Conservation (phyloP, 441 rosid genomes). For the Mallotus japonicus region DNA sequence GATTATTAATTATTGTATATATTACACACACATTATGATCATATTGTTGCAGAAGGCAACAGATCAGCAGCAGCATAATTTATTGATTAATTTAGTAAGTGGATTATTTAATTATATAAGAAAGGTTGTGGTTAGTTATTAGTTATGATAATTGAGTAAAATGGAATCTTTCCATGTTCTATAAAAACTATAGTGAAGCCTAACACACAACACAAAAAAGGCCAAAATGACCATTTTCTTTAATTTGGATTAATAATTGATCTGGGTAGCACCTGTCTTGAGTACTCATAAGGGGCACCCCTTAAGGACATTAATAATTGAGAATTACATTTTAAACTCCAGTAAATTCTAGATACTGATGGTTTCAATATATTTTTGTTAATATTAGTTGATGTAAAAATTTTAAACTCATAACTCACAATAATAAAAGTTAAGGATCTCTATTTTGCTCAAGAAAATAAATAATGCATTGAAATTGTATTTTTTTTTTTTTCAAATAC, state of each 20-base stretch:
- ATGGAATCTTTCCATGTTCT: conserved; percentile 83
- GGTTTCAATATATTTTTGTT: no score
- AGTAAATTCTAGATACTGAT: no score
- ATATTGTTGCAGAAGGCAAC: conserved; percentile 13
- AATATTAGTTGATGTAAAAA: no score
- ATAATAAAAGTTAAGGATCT: no score
- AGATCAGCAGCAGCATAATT: conserved; percentile 39
- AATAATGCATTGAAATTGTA: no score
- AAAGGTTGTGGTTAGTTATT: conserved; percentile 31
- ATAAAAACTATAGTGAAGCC: conserved; percentile 4
- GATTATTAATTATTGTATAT: no score
- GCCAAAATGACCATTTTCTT: conserved; percentile 34
- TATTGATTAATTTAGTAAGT: conserved; percentile 14
- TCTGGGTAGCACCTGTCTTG: background rate
- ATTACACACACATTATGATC: no score
- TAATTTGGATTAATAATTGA: background rate
- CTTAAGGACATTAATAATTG: background rate
- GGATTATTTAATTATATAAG: background rate
- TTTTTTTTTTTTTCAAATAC: no score
- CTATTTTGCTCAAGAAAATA: no score
- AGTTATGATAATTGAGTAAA: conserved; percentile 41
- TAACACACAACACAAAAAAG: conserved; percentile 22
- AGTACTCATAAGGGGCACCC: no score
- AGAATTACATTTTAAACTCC: background rate
- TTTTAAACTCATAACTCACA: no score